A percentile compares a stretch with the other conserved stretches of the same genome.
These are phyloP conservation scores for Sedum album DNA, from an alignment of 164 flowering plant species.

Conservation along the genomic window DNA sequence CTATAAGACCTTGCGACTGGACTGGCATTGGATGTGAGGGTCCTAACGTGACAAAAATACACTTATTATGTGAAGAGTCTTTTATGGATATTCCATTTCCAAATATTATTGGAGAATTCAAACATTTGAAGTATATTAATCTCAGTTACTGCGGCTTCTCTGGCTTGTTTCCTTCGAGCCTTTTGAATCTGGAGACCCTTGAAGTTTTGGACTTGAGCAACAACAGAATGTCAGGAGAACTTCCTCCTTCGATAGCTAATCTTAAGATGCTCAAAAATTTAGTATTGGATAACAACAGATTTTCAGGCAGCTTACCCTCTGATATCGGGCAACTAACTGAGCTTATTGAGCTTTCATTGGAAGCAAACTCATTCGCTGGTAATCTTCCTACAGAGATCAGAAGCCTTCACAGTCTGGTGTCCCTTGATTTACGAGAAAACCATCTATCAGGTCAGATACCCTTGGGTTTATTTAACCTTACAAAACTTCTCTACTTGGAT, in stretches of 20 bases:
- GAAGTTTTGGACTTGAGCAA: slow-evolving; percentile 41
- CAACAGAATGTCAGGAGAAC: slow-evolving; percentile 32
- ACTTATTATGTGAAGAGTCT: slow-evolving; percentile 20
- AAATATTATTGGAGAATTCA: slow-evolving; percentile 26
- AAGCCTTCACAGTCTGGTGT: slow-evolving; percentile 27
- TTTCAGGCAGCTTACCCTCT: slow-evolving; percentile 44
- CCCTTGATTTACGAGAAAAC: slow-evolving; percentile 43
- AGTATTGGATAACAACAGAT: slow-evolving; percentile 39
- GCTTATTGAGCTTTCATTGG: slow-evolving; percentile 39
- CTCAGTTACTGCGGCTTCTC: slow-evolving; percentile 40
- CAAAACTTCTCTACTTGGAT: slow-evolving; percentile 32
- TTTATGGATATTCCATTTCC: slow-evolving; percentile 43
- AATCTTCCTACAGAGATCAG: slow-evolving; percentile 43
- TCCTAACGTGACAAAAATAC: slow-evolving; percentile 23
- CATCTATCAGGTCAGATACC: slow-evolving; percentile 42
- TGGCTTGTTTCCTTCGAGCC: slow-evolving; percentile 26
- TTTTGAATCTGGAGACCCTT: slow-evolving; percentile 35
- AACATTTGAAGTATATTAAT: slow-evolving; percentile 34
- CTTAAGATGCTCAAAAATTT: slow-evolving; percentile 34
- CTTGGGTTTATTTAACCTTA: slow-evolving; percentile 34
- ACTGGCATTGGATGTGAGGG: slow-evolving; percentile 42
- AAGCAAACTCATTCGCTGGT: slow-evolving; percentile 39
- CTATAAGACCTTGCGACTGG: slow-evolving; percentile 47
- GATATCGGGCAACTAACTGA: slow-evolving; percentile 31
- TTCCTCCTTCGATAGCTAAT: slow-evolving; percentile 28